These are phyloP conservation scores for Melanomma pulvis-pyrius DNA, from an alignment of 495 filamentous ascomycete genomes.

Conservation along the genomic window DNA sequence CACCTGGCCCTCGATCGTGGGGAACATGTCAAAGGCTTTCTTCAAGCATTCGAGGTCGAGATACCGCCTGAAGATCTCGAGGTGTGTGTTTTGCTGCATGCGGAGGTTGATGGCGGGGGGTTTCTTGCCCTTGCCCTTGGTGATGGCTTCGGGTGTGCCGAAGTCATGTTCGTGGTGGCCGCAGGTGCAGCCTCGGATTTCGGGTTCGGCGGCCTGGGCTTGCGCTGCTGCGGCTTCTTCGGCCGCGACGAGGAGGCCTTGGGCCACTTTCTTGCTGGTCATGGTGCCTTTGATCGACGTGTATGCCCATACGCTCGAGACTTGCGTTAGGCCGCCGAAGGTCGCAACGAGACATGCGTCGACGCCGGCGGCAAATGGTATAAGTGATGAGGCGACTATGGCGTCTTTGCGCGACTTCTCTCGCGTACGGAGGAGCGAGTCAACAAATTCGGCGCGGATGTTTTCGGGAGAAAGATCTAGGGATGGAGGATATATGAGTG, in stretches of 20 bases:
- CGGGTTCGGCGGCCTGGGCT: not conserved
- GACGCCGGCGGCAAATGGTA: constrained; percentile 45
- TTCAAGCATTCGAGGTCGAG: constrained; percentile 25
- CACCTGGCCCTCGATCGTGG: constrained; percentile 9
- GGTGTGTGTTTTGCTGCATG: constrained; percentile 10
- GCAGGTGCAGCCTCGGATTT: constrained; percentile 26
- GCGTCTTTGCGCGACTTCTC: constrained; percentile 47
- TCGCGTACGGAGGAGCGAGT: constrained; percentile 46
- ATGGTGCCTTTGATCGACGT: constrained; percentile 46
- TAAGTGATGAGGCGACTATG: constrained; percentile 46
- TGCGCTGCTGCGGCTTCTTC: not conserved
- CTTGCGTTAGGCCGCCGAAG: constrained; percentile 47
- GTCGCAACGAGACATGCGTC: constrained; percentile 42
- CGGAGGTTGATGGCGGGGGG: constrained; percentile 17
- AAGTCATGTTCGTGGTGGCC: constrained; percentile 27
- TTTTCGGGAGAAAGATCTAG: constrained; percentile 38
- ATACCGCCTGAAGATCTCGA: constrained; percentile 26
- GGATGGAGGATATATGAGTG: constrained; percentile 43
- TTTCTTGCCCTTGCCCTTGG: constrained; percentile 3
- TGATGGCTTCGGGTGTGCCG: not conserved
- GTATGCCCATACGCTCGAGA: constrained; percentile 47
- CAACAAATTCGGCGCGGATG: constrained; percentile 46
- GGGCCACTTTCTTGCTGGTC: constrained; percentile 28
- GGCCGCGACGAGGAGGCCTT: constrained; percentile 10
- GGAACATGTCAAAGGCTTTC: constrained; percentile 27